phyloP scores from a whole-genome alignment of 352 stramenopile genomes.

The Thalassiosira livingstoniorum region DNA sequence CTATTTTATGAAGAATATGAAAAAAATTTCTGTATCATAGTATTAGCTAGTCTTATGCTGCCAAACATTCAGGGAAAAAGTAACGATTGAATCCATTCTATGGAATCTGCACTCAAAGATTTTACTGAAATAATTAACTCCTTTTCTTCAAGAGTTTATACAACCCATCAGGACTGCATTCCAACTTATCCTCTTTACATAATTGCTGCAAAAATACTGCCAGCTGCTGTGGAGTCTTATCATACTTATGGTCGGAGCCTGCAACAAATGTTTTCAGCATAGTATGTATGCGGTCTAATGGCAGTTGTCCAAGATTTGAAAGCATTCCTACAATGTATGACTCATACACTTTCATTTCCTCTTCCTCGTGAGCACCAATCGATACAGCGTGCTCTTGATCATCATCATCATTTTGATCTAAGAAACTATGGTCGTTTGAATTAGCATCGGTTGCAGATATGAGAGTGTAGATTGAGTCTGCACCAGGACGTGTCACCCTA shows the following conservation, averaged over 20 bases:
- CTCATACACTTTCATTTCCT: constrained; percentile 93
- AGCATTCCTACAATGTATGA: constrained; percentile 96
- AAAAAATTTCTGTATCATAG: too few species aligned
- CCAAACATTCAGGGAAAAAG: too few species aligned
- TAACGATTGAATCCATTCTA: too few species aligned
- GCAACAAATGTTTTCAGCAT: constrained; percentile 91
- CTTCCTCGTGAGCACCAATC: constrained; percentile 89
- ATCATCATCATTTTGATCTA: constrained; percentile 73
- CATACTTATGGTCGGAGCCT: constrained; percentile 82
- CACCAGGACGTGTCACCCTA: constrained; percentile 30
- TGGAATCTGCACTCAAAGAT: too few species aligned
- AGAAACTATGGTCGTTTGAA: constrained; percentile 50
- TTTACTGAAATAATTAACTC: constrained; percentile 28
- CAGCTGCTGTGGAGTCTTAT: constrained; percentile 81
- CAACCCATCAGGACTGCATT: constrained; percentile 82
- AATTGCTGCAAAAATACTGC: constrained; percentile 80
- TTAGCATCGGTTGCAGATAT: constrained; percentile 48
- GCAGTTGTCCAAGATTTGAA: constrained; percentile 92
- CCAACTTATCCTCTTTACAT: constrained; percentile 82
- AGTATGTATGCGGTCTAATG: constrained; percentile 93
- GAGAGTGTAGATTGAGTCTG: constrained; percentile 66
- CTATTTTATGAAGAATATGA: too few species aligned
- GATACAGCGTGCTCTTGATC: constrained; percentile 89
- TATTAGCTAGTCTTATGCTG: too few species aligned
- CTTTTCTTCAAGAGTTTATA: constrained; percentile 82